Conservation (phyloP, 208 protist species). For the Trypanosoma platydactyli region DNA sequence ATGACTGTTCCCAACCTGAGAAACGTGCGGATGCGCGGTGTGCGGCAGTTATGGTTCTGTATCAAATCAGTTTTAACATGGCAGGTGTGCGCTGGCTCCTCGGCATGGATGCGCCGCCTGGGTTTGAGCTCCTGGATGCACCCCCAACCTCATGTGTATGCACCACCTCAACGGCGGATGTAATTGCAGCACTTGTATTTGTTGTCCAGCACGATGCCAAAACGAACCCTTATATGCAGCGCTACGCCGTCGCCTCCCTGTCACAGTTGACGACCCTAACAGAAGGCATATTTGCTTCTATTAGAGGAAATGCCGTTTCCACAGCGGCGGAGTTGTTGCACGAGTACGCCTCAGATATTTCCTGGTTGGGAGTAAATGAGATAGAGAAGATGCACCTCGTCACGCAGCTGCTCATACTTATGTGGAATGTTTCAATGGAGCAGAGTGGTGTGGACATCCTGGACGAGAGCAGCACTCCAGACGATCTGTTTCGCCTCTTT, state of each 20-base stretch:
- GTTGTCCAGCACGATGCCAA: constrained; percentile 16
- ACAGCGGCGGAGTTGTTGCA: constrained; percentile 16
- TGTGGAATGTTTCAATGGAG: constrained; percentile 66
- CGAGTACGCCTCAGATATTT: constrained; percentile 1
- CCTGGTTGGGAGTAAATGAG: constrained; percentile 3
- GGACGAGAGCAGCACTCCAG: constrained; percentile 37
- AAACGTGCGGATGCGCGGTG: constrained; percentile 29
- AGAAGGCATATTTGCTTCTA: constrained; percentile 34
- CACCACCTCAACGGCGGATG: constrained; percentile 22
- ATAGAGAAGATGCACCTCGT: constrained; percentile 10
- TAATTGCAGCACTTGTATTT: constrained; percentile 29
- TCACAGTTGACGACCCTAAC: constrained; percentile 34
- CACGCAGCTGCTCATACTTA: constrained; percentile 33
- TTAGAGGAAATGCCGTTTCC: constrained; percentile 7
- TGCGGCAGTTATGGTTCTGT: constrained; percentile 48
- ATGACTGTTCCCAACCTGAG: constrained; percentile 12
- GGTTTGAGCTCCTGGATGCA: constrained; percentile 33
- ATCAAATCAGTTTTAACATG: constrained; percentile 54
- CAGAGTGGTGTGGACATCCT: constrained; percentile 44
- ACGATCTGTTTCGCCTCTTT: constrained; percentile 52
- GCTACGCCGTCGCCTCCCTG: constrained; percentile 29
- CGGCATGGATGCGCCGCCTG: constrained; percentile 35
- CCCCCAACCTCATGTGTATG: background rate
- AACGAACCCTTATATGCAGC: constrained; percentile 9
- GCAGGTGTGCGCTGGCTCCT: constrained; percentile 80